phyloP scores from a whole-genome alignment of 805 yeast species.

The Ogataea dorogensis region DNA sequence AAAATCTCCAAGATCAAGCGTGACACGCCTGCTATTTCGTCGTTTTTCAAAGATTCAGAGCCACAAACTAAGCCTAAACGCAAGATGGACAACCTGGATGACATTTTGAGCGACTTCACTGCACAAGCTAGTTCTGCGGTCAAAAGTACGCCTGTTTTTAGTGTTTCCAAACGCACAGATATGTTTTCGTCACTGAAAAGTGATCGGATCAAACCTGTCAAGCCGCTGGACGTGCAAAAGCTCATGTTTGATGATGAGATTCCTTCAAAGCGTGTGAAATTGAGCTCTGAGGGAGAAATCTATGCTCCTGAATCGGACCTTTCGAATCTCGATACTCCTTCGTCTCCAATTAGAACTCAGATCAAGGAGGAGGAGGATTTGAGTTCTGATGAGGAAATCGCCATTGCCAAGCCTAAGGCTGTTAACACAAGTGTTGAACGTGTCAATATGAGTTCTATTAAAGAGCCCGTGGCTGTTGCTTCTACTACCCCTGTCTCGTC shows the following conservation, averaged over 20 bases:
- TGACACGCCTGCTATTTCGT: constrained; percentile 36
- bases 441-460: constrained; percentile 39
- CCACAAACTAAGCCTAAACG: constrained; percentile 31
- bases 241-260: constrained; percentile 24
- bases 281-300: constrained; percentile 26
- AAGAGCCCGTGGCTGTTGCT: constrained; percentile 10
- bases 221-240: constrained; percentile 22
- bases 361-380: constrained; percentile 29
- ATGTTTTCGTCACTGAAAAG: constrained; percentile 31
- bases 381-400: constrained; percentile 56
- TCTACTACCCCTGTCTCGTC: constrained; percentile 19
- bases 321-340: constrained; percentile 25
- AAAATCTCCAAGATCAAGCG: constrained; percentile 36
- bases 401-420: constrained; percentile 40
- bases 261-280: constrained; percentile 24
- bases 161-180: constrained; percentile 22
- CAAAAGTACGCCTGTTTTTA: constrained; percentile 24
- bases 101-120: constrained; percentile 59
- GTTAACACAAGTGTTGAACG: constrained; percentile 30
- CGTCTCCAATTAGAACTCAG: constrained; percentile 30
- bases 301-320: constrained; percentile 20
- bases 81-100: constrained; percentile 58
- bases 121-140: constrained; percentile 23
- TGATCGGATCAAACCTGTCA: constrained; percentile 18
- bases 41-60: constrained; percentile 45